A percentile compares a stretch with the other conserved stretches of the same genome.
phyloP scores from a whole-genome alignment of 1,284 basidiomycete species.

The Malassezia globosa region DNA sequence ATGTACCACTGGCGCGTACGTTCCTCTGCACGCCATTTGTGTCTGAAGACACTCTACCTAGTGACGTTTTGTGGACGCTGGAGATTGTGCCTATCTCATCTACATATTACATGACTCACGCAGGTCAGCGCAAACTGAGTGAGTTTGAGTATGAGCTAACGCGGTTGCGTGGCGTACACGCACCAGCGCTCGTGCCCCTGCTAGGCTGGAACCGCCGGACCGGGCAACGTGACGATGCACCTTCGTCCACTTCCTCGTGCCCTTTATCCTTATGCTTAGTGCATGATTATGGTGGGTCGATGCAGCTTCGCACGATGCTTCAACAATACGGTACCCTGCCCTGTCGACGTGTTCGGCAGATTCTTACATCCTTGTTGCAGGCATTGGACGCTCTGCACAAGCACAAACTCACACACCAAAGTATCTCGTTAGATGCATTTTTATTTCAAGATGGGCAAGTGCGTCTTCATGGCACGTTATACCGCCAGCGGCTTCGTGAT shows the following conservation, averaged over 20 bases:
- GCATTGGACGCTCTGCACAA: conserved; percentile 35
- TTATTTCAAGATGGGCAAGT: conserved; percentile 17
- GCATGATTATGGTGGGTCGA: conserved; percentile 19
- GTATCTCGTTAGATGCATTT: conserved; percentile 23
- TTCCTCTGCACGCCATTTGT: conserved; percentile 21
- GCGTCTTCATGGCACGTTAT: conserved; percentile 25
- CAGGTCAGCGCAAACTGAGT: conserved; percentile 36
- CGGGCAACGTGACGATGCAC: not conserved
- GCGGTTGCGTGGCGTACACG: conserved; percentile 24
- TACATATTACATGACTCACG: conserved; percentile 26
- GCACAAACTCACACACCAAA: conserved; percentile 33
- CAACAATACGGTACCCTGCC: conserved; percentile 29
- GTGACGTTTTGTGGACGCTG: conserved; percentile 29
- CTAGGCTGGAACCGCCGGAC: conserved; percentile 24
- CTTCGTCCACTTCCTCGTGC: too few relatives aligned
- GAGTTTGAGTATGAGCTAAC: conserved; percentile 40
- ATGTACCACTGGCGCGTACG: conserved; percentile 19
- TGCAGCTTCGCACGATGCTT: conserved; percentile 23
- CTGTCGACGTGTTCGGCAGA: conserved; percentile 27
- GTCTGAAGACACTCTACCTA: conserved; percentile 10
- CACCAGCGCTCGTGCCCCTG: conserved; percentile 28
- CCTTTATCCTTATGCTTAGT: conserved; percentile 23
- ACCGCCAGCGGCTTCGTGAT: conserved; percentile 30
- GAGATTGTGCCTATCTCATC: conserved; percentile 33
- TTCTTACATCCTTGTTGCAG: conserved; percentile 27